Base-by-base conservation (phyloP, 1,284 basidiomycete genomes). In the Rhodotorula sp. region DNA sequence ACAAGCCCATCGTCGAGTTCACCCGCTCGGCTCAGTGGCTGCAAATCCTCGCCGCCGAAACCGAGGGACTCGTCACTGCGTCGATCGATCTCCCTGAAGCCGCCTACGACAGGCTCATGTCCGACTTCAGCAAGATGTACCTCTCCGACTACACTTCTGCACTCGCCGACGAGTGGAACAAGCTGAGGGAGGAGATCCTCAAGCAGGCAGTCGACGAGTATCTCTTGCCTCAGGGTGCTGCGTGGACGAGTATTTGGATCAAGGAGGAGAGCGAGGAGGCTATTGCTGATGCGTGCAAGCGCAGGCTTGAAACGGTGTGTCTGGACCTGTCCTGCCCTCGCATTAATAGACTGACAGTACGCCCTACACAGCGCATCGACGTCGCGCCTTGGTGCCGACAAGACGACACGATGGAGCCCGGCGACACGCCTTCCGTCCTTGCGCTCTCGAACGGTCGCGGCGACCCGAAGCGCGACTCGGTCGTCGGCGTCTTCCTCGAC, bases 361-460 rank as follows among this genome's bases (percentile, higher is more conserved):
- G 9, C 18, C 4, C 37, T 24, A 1, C 22, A 10, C 61, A 72
- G 68, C 69, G 74, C 16, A 66, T 78, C 65, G 64, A 77, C 40
- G 68, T 55, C 11, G 73, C 70, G 0, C 74, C 76, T 0, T 77
- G 68, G 65, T 61, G 60, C 31, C 69, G 74, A 28, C 54, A 54
- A 15, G 74, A 75, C 46, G 55, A 62, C 2, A 64, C 72, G 60
- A 74, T 75, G 74, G 66, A 72, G 26, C 53, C 50, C 3, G 74
- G 72, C 44, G 61, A 74, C 20, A 59, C 57, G 13, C 72, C 72
- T 9, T 88, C 90, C 11, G 93, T 99, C 7, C 84, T 99, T 50
- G 92, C 95, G 8, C 82, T 97, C 67, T 97, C 95, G 7, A 93
- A 94, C 86, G 96, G 96, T 56, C 89, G 90, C 78, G 96, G 96